phyloP scores from a whole-genome alignment of 108 stramenopile genomes.

The Skeletonema costatum region DNA sequence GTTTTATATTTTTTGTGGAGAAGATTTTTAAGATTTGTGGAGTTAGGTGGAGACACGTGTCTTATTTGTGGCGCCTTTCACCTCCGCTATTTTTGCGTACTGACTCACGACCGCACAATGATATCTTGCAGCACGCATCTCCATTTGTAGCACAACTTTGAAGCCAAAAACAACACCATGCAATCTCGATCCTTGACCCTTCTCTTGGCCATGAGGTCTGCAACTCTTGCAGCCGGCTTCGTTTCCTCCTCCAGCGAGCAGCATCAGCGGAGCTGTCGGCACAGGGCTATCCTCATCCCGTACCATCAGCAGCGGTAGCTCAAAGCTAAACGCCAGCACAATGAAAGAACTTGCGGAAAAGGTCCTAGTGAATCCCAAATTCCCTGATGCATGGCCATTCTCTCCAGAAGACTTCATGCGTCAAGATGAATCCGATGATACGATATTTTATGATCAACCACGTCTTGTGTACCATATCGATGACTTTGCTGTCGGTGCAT shows the following conservation, averaged over 20 bases:
- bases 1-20: no score
- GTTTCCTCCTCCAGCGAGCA: background rate
- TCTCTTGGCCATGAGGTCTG: background rate
- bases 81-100: no score
- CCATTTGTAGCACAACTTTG: no score
- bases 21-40: no score
- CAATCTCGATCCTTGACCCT: background rate
- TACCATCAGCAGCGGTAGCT: background rate
- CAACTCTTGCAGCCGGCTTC: background rate
- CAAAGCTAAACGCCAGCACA: background rate
- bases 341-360: slow-evolving; percentile 40
- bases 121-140: no score
- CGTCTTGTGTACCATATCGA: slow-evolving; percentile 87
- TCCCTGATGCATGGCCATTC: slow-evolving; percentile 87
- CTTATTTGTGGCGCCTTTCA: no score
- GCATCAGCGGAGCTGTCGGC: background rate
- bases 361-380: slow-evolving; percentile 71
- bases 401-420: slow-evolving; percentile 66
- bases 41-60: no score
- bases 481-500: slow-evolving; percentile 73
- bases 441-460: slow-evolving; percentile 73
- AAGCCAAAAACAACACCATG: background rate
- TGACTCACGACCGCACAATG: no score
- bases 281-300: background rate
- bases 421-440: slow-evolving; percentile 75